A percentile compares a stretch with the other conserved stretches of the same genome.
These are phyloP conservation scores for Eucommia ulmoides DNA, from an alignment of 257 asterid species.

Conservation along the genomic window DNA sequence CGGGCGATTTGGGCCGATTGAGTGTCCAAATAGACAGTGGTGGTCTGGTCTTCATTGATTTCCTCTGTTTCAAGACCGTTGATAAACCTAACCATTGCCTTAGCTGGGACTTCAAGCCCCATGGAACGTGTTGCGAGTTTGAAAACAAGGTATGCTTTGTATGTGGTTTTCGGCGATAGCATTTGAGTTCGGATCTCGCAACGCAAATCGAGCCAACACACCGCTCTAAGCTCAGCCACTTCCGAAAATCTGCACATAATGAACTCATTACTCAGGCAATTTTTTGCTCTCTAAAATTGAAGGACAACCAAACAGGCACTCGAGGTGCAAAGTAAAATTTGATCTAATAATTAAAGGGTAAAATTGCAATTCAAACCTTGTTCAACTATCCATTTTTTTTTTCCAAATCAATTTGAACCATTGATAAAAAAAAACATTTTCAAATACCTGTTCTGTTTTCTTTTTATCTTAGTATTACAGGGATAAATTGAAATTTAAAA, in stretches of 20 bases:
- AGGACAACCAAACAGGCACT: too few species aligned
- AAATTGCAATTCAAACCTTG: too few species aligned
- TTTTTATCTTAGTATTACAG: too few species aligned
- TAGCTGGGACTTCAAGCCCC: slow-evolving; percentile 12
- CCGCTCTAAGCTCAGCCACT: slow-evolving; percentile 44
- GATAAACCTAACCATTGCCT: slow-evolving; percentile 14
- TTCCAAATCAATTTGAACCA: too few species aligned
- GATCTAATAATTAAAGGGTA: too few species aligned
- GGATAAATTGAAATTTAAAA: too few species aligned
- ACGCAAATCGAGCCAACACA: slow-evolving; percentile 51
- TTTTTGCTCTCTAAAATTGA: too few species aligned
- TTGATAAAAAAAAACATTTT: too few species aligned
- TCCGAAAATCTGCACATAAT: slow-evolving; percentile 38
- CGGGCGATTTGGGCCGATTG: slow-evolving; percentile 27
- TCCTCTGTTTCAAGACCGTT: background rate
- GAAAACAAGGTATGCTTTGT: slow-evolving; percentile 19
- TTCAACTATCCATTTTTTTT: too few species aligned
- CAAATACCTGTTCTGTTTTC: too few species aligned
- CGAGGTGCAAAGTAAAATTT: too few species aligned
- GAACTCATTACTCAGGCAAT: too few species aligned
- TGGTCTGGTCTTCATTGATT: background rate
- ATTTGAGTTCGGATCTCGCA: slow-evolving; percentile 19
- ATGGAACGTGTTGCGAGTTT: background rate
- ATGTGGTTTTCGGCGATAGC: slow-evolving; percentile 17
- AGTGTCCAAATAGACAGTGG: slow-evolving; percentile 8